A percentile compares a stretch with the other conserved stretches of the same genome.
Evolutionary conservation across 2,329 filamentous ascomycete species (phyloP).

Genomic region (Karstenula rhodostoma): DNA sequence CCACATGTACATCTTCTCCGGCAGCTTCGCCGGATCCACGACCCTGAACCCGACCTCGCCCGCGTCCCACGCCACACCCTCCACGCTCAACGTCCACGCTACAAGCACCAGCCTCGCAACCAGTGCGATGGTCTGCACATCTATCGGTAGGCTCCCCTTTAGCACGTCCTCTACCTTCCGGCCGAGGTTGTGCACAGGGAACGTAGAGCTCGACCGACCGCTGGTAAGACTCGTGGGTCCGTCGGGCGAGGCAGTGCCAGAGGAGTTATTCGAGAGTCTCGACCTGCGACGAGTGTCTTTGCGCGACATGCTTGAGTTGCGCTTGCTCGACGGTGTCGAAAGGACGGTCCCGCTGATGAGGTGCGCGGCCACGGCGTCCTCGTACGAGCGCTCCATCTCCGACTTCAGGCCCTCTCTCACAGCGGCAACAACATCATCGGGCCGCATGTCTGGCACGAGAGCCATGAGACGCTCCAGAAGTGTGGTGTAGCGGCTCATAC

Average conservation of each 20-base stretch:
- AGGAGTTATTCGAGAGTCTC: conserved; percentile 7
- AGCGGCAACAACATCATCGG: conserved; percentile 25
- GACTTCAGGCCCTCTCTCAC: conserved; percentile 33
- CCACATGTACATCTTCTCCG: conserved; percentile 20
- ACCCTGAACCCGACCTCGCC: conserved; percentile 29
- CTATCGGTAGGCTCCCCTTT: conserved; percentile 36
- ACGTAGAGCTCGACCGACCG: conserved; percentile 15
- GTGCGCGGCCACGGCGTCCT: conserved; percentile 27
- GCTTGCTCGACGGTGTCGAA: background rate
- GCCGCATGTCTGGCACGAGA: conserved; percentile 32
- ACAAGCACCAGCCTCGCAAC: conserved; percentile 41
- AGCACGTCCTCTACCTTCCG: conserved; percentile 35
- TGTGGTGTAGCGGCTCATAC: conserved; percentile 40
- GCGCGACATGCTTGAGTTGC: conserved; percentile 1
- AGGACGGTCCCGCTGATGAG: conserved; percentile 4
- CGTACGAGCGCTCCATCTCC: conserved; percentile 34
- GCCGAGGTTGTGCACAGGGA: conserved; percentile 30
- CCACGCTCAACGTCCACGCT: conserved; percentile 44
- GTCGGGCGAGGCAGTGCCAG: conserved; percentile 8
- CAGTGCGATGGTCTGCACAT: conserved; percentile 30
- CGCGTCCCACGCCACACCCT: conserved; percentile 34
- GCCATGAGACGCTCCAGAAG: conserved; percentile 42
- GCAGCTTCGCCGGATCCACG: conserved; percentile 9
- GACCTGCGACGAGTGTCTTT: background rate
- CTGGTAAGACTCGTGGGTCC: background rate